Base-by-base conservation (phyloP, 202 grass and related monocot species). In the Digitaria exilis region DNA sequence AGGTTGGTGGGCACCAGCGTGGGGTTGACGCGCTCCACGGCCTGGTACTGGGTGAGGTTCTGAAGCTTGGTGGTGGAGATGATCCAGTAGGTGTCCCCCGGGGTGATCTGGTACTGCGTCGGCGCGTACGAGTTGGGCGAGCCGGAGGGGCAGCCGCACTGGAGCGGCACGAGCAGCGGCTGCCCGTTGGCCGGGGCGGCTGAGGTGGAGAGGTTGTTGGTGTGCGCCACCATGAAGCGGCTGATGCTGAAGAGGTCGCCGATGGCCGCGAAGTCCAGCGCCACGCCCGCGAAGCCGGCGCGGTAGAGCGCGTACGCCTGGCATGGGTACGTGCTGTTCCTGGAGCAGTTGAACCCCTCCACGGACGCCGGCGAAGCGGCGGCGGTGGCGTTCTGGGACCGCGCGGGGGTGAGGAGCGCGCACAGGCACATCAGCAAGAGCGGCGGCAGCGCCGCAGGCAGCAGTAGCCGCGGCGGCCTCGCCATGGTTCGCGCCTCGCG, bases 301-400 rank as follows among this genome's bases (percentile, higher is more conserved):
- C 85, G 83, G 89, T 88, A 98, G 17, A 98, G 85, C 59, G 92
- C 91, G 83, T 94, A 98, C 81, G 93, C 93, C 65, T 84, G 87
- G 85, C 96, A 96, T 9, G 96, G 96, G 78, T 96, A 96, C 50
- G 51, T 77, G 32, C 49, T 16, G 91, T 77, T 84, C 21, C 81
- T 52, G 0, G 87, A 81, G 93, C 96, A 96, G 69, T 90, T 92
- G 87, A 96, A 95, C 0, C 93, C 89, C 9, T 90, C 67, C 2
- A 80, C 75, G 58, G 86, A 69, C 31, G 86, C 88, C 25, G 79
- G 82, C 37, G 84, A n/a, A n/a, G 49, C 2, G 65, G 37, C 57
- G 55, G 37, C 2, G 13, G 80, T 68, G 60, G 39, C 48, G 77
- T 79, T 75, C 83, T 91, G 84, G 44, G 78, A 82, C 30, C 56